Conservation (phyloP, 2,329 filamentous ascomycete genomes). For the Cylindrodendrum hubeiense region DNA sequence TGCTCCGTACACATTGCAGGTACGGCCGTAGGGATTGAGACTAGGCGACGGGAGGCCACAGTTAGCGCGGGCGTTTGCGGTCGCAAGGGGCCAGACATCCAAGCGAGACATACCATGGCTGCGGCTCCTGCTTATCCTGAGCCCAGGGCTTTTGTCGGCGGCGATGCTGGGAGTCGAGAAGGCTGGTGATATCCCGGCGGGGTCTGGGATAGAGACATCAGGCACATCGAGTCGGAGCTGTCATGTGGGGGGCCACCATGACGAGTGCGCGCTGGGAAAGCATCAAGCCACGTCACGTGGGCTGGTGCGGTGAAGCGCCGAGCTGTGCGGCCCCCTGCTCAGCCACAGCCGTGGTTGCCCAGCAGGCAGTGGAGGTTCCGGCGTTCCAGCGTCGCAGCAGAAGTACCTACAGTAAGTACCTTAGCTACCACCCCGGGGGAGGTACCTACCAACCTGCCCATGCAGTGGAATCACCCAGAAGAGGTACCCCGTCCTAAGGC, state of each 20-base stretch:
- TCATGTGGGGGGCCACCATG: slow-evolving; percentile 29
- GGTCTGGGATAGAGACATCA: slow-evolving; percentile 27
- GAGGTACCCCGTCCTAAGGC: neutral
- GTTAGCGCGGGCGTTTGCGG: slow-evolving; percentile 33
- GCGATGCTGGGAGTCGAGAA: slow-evolving; percentile 23
- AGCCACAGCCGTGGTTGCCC: neutral
- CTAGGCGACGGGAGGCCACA: slow-evolving; percentile 55
- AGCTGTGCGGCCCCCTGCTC: neutral
- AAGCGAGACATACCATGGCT: slow-evolving; percentile 36
- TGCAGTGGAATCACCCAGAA: neutral
- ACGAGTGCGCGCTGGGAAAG: slow-evolving; percentile 24
- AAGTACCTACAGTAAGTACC: no score
- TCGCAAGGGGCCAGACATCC: neutral
- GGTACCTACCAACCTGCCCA: no score
- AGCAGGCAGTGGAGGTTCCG: neutral
- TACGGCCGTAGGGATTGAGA: slow-evolving; percentile 98
- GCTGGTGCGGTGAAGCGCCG: neutral
- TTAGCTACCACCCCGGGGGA: no score
- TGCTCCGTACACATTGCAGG: slow-evolving; percentile 94
- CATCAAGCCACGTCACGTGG: slow-evolving; percentile 26
- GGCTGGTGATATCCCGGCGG: slow-evolving; percentile 26
- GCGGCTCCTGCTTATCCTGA: slow-evolving; percentile 22
- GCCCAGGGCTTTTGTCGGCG: slow-evolving; percentile 17
- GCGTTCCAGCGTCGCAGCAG: neutral
- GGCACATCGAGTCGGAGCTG: slow-evolving; percentile 26